Base-by-base conservation (phyloP, 2,329 filamentous ascomycete genomes). In the Aspergillus sclerotialis region DNA sequence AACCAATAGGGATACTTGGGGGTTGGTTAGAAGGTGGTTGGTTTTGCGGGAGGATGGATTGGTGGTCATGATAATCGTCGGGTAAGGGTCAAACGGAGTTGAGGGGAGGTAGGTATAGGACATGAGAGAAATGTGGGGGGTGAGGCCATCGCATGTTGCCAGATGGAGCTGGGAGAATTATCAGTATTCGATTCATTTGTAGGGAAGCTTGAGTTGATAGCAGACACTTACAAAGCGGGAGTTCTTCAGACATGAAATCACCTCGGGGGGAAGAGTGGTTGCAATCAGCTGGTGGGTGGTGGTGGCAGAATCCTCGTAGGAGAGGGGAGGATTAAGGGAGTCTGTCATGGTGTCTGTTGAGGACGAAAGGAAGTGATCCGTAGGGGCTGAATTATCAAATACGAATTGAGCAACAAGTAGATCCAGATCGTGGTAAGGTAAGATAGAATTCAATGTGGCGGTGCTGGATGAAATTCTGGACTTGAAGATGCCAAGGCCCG, bases 101-200 rank as follows among this genome's bases (percentile, higher is more conserved):
- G 74, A 79, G 25, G 88, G 83, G 14, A 98, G 82, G 66, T 95
- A 96, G 55, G 92, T 96, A 70, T 96, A 96, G 70, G 94, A 95
- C 92, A 98, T 98, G 45, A 98, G 78, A 24, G 88, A 93, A 46
- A 96, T 86, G 60, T 96, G 87, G 7, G 92, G 92, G 44, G 80
- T 72, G 53, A 92, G 83, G 48, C 83, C 73, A 49, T 79, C 79
- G 61, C 84, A 93, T 37, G 92, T 98, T 50, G 92, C 89, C 34
- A 98, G 82, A 64, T 98, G 92, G 48, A 98, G 86, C 88, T 94
- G 37, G 28, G 13, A 30, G 29, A 19, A 14, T 12, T 13, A 9
- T 7, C 12, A 13, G 14, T 18, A 23, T 23, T 6, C 19, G 19
- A 23, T 10, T 23, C 19, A 10, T n/a, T n/a, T n/a, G n/a, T n/a